Evolutionary conservation across 208 protist species (phyloP).

Genomic region (Leishmania major): DNA sequence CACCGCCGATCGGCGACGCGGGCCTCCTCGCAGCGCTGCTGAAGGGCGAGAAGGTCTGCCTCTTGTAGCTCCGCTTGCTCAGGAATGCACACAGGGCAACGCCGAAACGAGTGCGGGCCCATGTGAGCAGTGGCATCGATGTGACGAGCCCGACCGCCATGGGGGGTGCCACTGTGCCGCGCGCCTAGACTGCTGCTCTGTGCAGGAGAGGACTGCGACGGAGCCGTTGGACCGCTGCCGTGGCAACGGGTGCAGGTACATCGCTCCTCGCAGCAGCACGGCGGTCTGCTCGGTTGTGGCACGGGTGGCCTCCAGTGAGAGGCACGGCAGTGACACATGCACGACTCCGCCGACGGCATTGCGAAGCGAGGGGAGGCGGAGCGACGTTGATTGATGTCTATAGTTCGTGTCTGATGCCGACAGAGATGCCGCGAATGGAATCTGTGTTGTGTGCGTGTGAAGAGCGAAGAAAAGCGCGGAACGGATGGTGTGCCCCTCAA

Average conservation of each 20-base stretch:
- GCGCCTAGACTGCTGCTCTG: background rate
- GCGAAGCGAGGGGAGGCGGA: background rate
- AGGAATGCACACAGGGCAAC: slow-evolving; percentile 52
- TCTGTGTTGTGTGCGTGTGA: background rate
- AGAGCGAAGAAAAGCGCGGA: background rate
- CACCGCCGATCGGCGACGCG: slow-evolving; percentile 42
- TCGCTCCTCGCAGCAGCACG: slow-evolving; percentile 62
- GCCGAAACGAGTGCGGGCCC: slow-evolving; percentile 11
- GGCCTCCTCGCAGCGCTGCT: slow-evolving; percentile 46
- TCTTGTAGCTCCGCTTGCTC: slow-evolving; percentile 65
- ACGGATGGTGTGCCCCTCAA: background rate
- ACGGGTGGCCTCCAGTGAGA: background rate
- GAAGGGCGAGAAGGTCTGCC: slow-evolving; percentile 54
- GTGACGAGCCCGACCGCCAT: background rate
- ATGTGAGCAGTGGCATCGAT: background rate
- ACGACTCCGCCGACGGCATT: slow-evolving; percentile 13
- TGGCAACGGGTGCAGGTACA: slow-evolving; percentile 41
- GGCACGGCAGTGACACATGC: slow-evolving; percentile 7
- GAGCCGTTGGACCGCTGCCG: slow-evolving; percentile 1
- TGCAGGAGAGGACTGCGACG: background rate
- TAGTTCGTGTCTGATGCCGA: background rate
- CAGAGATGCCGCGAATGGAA: background rate
- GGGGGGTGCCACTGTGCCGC: background rate
- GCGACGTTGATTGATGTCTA: background rate
- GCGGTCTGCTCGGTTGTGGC: slow-evolving; percentile 12